Conservation (phyloP, 805 yeast genomes). For the Pichia gijzeniarum region DNA sequence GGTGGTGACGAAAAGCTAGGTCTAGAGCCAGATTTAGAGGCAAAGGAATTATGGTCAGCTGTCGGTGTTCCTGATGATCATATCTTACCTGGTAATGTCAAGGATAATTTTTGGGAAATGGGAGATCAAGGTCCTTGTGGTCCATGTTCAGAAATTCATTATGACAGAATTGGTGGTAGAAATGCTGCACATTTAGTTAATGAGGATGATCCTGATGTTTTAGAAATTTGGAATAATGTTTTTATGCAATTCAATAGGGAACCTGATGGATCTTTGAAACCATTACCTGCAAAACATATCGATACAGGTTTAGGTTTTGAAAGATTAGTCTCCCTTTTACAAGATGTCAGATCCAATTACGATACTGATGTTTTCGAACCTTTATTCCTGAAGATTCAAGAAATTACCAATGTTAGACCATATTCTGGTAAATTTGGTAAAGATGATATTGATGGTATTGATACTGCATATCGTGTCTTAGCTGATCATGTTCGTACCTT, state of each 20-base stretch:
- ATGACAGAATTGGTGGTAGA: slow-evolving; percentile 97
- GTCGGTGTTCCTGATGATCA: slow-evolving; percentile 91
- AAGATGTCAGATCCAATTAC: slow-evolving; percentile 86
- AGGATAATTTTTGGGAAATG: slow-evolving; percentile 99
- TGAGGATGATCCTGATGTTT: slow-evolving; percentile 95
- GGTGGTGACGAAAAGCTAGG: slow-evolving; percentile 86
- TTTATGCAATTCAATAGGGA: slow-evolving; percentile 97
- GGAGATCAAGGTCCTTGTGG: slow-evolving; percentile 99
- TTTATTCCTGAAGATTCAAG: slow-evolving; percentile 77
- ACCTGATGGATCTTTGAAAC: slow-evolving; percentile 67
- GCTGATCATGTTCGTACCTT: slow-evolving; percentile 98
- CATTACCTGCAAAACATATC: slow-evolving; percentile 90
- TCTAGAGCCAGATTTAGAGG: slow-evolving; percentile 89
- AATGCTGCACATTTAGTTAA: slow-evolving; percentile 88
- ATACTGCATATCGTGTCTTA: slow-evolving; percentile 95
- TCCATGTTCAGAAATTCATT: slow-evolving; percentile 96
- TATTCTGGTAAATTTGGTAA: slow-evolving; percentile 90
- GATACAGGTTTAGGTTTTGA: slow-evolving; percentile 99
- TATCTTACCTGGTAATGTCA: slow-evolving; percentile 82
- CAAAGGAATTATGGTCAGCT: slow-evolving; percentile 76
- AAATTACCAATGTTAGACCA: slow-evolving; percentile 86
- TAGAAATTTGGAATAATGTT: slow-evolving; percentile 97
- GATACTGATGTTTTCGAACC: slow-evolving; percentile 97
- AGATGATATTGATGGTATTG: slow-evolving; percentile 91
- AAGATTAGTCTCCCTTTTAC: slow-evolving; percentile 90